Evolutionary conservation across 2,329 filamentous ascomycete species (phyloP).

Genomic region (Madurella fahalii): DNA sequence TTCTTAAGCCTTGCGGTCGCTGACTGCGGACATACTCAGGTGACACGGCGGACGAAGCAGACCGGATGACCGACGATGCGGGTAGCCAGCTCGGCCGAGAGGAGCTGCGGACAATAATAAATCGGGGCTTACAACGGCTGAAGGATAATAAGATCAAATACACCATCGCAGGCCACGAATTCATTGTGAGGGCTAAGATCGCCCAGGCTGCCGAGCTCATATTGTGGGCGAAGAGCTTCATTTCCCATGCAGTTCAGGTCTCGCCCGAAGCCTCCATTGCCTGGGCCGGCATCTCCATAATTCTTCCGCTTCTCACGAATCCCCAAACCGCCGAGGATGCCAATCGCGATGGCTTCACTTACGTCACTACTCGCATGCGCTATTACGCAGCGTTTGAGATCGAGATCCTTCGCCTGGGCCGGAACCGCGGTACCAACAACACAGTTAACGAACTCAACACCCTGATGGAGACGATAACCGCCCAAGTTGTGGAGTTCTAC

Average conservation of each 20-base stretch:
- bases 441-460: slow-evolving; percentile 7
- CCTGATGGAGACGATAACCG: no score
- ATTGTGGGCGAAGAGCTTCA: slow-evolving; percentile 24
- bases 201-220: slow-evolving; percentile 22
- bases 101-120: no score
- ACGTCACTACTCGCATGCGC: slow-evolving; percentile 32
- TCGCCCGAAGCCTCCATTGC: slow-evolving; percentile 32
- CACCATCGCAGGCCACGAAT: no score
- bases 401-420: neutral
- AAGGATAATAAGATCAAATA: no score
- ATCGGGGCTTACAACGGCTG: no score
- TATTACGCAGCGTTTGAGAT: slow-evolving; percentile 33
- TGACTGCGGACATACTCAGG: no score
- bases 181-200: slow-evolving; percentile 9
- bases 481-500: slow-evolving; percentile 30
- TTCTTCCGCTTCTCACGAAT: slow-evolving; percentile 35
- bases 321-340: slow-evolving; percentile 28
- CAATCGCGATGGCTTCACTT: slow-evolving; percentile 32
- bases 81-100: no score
- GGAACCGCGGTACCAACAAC: no score
- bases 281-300: slow-evolving; percentile 35
- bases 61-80: no score
- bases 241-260: slow-evolving; percentile 29
- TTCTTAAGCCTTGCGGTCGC: no score
- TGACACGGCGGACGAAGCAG: no score